Evolutionary conservation across 805 yeast species (phyloP), one percentile per base, ranked within the genome.

Genomic region (Myxozyma neglecta): DNA sequence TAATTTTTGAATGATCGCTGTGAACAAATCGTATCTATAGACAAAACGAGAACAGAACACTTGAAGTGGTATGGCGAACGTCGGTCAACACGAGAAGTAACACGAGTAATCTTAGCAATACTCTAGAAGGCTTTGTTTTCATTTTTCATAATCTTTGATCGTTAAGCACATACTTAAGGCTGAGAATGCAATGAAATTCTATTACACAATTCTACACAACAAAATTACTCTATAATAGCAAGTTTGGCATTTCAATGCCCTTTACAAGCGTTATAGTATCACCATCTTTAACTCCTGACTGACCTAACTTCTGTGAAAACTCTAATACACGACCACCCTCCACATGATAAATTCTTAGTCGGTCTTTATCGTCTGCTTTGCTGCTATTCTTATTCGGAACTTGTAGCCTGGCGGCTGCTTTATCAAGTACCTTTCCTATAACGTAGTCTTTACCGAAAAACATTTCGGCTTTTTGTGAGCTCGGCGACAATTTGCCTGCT

Each of bases 401-500:
- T 57, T 75, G 77, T 59, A 83, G 71, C 43, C 74, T 69, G 35
- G 78, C 80, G 8, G 87, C 80, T 6, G 81, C 77, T 29, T 78
- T 76, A 70, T 85, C 89, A 39, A 85, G 70, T 16, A 83, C 79
- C 57, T 84, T 73, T 0, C 89, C 89, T 37, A 84, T 79, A 0
- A 85, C 82, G 87, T 88, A 85, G 35, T 77, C 73, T 59, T 79
- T 81, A 16, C 83, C 82, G 13, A 84, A 79, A 70, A 70, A 85
- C 18, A 83, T 69, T 0, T 80, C 76, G 18, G 50, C 61, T 24
- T 14, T 42, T 13, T 42, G 46, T 13, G 47, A 45, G 7, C 48
- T 36, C 11, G 39, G 24, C 18, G 57, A 39, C 2, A 53, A 37
- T 6, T 11, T 10, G 18, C 55, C 32, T 4, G 57, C 4, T 24